phyloP scores from a whole-genome alignment of 129 eudicot genomes.

The Dittrichia graveolens region DNA sequence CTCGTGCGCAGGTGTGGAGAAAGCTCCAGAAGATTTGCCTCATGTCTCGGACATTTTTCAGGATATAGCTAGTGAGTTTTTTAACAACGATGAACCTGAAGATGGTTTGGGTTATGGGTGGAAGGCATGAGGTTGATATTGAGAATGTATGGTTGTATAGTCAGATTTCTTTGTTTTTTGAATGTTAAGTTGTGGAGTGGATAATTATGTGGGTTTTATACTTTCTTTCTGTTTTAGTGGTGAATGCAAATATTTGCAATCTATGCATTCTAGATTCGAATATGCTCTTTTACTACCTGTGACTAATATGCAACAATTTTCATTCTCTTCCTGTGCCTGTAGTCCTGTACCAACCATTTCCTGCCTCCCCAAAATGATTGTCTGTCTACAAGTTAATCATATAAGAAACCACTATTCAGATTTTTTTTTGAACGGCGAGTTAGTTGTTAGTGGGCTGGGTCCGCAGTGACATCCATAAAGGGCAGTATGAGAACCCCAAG shows the following conservation, averaged over 20 bases:
- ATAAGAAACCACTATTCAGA: no score
- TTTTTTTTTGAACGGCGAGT: no score
- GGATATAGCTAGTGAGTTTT: constrained; percentile 53
- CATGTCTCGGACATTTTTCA: constrained; percentile 57
- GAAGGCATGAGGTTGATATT: constrained; percentile 45
- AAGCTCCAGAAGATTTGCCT: constrained; percentile 50
- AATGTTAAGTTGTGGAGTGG: constrained; percentile 13
- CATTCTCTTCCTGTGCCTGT: no score
- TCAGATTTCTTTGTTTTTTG: neutral
- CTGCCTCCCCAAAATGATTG: no score
- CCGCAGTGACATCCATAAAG: no score
- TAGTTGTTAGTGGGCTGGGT: no score
- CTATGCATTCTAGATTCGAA: constrained; percentile 4
- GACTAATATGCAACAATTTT: no score
- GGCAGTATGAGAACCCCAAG: no score
- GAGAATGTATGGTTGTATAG: constrained; percentile 27
- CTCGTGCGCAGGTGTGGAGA: constrained; percentile 56
- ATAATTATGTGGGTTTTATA: constrained; percentile 3
- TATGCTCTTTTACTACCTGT: no score
- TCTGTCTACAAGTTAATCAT: no score
- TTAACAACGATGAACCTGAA: constrained; percentile 51
- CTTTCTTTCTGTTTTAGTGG: constrained; percentile 18
- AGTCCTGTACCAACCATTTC: no score
- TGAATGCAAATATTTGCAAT: constrained; percentile 17
- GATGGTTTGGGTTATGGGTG: constrained; percentile 51